A percentile compares a stretch with the other conserved stretches of the same genome.
These are phyloP conservation scores for Sporormia fimetaria DNA, from an alignment of 495 filamentous ascomycete genomes.

Conservation along the genomic window DNA sequence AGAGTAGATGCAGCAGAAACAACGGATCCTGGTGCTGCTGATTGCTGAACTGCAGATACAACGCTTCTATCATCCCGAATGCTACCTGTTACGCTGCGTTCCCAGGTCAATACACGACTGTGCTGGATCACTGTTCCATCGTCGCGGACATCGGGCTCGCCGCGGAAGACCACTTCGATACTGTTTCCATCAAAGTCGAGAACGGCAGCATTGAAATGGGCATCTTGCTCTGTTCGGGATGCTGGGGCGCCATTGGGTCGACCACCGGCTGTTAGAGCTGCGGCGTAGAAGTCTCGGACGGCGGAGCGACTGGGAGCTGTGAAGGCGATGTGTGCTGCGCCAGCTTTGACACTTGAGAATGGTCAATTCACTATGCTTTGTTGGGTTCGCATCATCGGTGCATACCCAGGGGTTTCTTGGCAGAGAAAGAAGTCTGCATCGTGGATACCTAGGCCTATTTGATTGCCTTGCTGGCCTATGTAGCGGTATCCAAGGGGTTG, in stretches of 20 bases:
- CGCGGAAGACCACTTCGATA: conserved; percentile 48
- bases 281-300: conserved; percentile 49
- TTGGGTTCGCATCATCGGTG: conserved; percentile 20
- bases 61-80: conserved; percentile 21
- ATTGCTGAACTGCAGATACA: conserved; percentile 3
- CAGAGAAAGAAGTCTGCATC: conserved; percentile 50
- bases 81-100: conserved; percentile 23
- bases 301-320: conserved; percentile 42
- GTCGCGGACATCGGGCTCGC: conserved; percentile 19
- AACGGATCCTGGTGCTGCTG: conserved; percentile 1
- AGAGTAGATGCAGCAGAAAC: conserved; percentile 7
- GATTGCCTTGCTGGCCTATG: conserved; percentile 38
- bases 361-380: conserved; percentile 4
- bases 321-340: conserved; percentile 49
- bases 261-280: conserved; percentile 47
- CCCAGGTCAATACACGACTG: conserved; percentile 31
- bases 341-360: conserved; percentile 35
- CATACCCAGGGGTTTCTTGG: conserved; percentile 46
- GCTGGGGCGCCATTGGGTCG: conserved; percentile 46
- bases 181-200: conserved; percentile 51
- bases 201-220: conserved; percentile 50
- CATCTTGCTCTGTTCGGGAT: conserved; percentile 39
- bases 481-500: conserved; percentile 67
- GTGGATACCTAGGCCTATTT: conserved; percentile 47
- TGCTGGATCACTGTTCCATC: conserved; percentile 22